Percentiles rank a stretch among this genome's conserved stretches.
Conservation (phyloP, 331 rosid species). For the Cydonia oblonga region DNA sequence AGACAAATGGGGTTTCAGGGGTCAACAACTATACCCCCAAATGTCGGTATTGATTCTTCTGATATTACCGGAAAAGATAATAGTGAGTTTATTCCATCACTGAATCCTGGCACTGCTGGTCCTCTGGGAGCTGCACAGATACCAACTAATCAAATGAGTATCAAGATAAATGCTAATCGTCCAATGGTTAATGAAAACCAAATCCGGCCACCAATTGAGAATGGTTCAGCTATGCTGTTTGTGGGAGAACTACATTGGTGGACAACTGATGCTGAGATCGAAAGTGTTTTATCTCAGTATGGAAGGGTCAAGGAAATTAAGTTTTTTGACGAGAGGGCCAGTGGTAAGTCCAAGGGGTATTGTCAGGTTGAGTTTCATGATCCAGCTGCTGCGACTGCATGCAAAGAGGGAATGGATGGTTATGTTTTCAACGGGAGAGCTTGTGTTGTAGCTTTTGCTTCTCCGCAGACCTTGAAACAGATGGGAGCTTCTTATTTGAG, state of each 20-base stretch:
- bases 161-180: constrained; percentile 14
- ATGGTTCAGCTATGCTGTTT: constrained; percentile 29
- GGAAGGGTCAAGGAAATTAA: constrained; percentile 48
- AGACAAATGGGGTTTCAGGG: constrained; percentile 25
- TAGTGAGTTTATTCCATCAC: constrained; percentile 3
- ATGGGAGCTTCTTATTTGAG: constrained; percentile 45
- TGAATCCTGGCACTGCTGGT: constrained; percentile 14
- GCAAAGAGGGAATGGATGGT: constrained; percentile 59
- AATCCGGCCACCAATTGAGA: constrained; percentile 24
- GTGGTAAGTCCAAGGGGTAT: constrained; percentile 60
- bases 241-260: constrained; percentile 61
- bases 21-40: constrained; percentile 13
- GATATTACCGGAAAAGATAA: constrained; percentile 13
- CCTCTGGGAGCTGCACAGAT: constrained; percentile 15
- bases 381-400: constrained; percentile 30
- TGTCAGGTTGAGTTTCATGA: constrained; percentile 51
- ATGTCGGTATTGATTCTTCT: constrained; percentile 9
- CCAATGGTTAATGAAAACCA: constrained; percentile 25
- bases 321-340: constrained; percentile 48
- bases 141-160: constrained; percentile 19
- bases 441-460: constrained; percentile 50
- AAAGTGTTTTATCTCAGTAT: constrained; percentile 27
- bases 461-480: constrained; percentile 36
- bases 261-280: constrained; percentile 53
- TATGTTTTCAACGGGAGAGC: constrained; percentile 42